Evolutionary conservation across 768 basidiomycete species (phyloP).

Genomic region (Boletus fagicola): DNA sequence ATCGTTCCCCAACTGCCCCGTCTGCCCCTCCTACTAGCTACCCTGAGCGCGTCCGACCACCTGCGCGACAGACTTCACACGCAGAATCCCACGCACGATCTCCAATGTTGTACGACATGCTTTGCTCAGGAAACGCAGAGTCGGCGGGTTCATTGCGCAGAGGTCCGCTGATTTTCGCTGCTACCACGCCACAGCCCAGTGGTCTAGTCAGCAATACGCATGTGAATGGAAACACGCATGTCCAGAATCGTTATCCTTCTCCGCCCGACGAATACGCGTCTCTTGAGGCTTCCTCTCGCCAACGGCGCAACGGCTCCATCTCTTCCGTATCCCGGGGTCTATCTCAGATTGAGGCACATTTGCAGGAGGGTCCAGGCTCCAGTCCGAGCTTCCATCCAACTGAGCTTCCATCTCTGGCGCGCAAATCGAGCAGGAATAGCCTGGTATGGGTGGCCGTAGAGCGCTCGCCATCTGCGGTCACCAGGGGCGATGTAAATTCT

Average conservation of each 20-base stretch:
- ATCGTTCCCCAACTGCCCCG: slow-evolving; percentile 10
- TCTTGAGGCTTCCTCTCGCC: slow-evolving; percentile 4
- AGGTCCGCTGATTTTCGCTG: slow-evolving; percentile 61
- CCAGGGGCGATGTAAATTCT: slow-evolving; percentile 9
- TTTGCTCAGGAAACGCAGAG: slow-evolving; percentile 19
- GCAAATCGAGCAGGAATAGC: slow-evolving; percentile 19
- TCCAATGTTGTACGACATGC: slow-evolving; percentile 23
- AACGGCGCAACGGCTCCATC: slow-evolving; percentile 4
- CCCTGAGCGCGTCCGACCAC: slow-evolving; percentile 10
- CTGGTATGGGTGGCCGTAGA: slow-evolving; percentile 7
- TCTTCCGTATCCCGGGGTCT: background rate
- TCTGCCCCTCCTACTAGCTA: slow-evolving; percentile 25
- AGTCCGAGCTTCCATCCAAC: slow-evolving; percentile 4
- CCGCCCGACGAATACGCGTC: slow-evolving; percentile 26
- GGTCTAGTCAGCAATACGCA: background rate
- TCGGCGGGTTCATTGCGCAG: slow-evolving; percentile 33
- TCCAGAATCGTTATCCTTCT: slow-evolving; percentile 26
- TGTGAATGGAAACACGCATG: background rate
- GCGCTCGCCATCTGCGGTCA: slow-evolving; percentile 6
- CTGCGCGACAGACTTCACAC: slow-evolving; percentile 7
- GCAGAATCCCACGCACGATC: background rate
- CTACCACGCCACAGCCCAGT: slow-evolving; percentile 34
- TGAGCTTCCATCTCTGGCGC: slow-evolving; percentile 15
- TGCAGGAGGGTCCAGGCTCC: background rate
- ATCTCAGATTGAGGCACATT: background rate